Percentiles rank a stretch among this genome's conserved stretches.
Evolutionary conservation across 2,329 filamentous ascomycete genomes (phyloP).

Genomic region (Stachybotrys elegans): DNA sequence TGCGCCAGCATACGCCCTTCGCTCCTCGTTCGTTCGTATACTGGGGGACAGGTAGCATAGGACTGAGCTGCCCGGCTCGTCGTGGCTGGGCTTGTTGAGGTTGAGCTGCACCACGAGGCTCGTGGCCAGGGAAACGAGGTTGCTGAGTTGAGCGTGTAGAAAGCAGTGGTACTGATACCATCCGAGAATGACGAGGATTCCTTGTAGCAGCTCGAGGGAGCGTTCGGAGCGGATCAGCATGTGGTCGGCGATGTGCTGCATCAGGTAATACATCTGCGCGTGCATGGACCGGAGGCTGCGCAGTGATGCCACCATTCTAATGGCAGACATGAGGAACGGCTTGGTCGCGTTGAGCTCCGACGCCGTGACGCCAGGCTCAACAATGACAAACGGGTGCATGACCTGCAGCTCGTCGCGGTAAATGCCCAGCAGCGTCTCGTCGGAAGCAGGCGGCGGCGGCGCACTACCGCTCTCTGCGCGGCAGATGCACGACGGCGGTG

Average conservation of each 20-base stretch:
- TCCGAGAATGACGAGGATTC: conserved; percentile 42
- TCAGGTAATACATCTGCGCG: conserved; percentile 43
- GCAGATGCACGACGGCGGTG: conserved; percentile 42
- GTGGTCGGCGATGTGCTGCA: conserved; percentile 40
- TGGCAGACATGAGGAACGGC: conserved; percentile 44
- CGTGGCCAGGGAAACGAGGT: conserved; percentile 41
- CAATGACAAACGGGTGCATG: conserved; percentile 41
- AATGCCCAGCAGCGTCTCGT: conserved; percentile 38
- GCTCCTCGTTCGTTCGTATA: conserved; percentile 44
- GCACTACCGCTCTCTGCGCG: conserved; percentile 33
- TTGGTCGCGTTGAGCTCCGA: conserved; percentile 29
- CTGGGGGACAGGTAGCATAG: too few relatives aligned
- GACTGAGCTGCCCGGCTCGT: too few relatives aligned
- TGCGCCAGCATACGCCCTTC: conserved; percentile 44
- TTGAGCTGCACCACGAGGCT: conserved; percentile 43
- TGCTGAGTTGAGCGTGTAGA: conserved; percentile 47
- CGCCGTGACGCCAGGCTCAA: conserved; percentile 31
- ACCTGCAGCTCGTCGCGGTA: conserved; percentile 39
- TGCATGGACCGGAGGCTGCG: conserved; percentile 41
- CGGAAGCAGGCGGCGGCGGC: conserved; percentile 35
- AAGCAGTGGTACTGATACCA: conserved; percentile 53
- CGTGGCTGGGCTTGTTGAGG: conserved; percentile 29
- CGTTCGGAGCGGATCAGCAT: conserved; percentile 44
- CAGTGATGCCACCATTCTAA: conserved; percentile 45
- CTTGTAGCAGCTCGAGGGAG: conserved; percentile 44